Conservation (phyloP, 148 eudicot species). For the Diospyros kaki region DNA sequence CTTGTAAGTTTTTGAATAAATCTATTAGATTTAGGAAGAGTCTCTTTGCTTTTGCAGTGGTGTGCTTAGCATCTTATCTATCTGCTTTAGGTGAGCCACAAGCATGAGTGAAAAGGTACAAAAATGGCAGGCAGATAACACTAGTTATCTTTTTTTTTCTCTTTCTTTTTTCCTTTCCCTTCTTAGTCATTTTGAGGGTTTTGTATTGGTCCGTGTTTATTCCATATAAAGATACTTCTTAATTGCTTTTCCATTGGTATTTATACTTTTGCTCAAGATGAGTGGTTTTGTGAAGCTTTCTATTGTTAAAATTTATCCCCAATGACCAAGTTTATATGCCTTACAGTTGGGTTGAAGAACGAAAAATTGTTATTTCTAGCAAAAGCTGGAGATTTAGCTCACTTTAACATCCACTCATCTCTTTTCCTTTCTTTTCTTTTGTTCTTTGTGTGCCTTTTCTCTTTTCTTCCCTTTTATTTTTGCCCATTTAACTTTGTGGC, state of each 20-base stretch:
- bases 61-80: conserved; percentile 9
- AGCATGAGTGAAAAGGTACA: background rate
- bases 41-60: background rate
- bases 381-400: conserved; percentile 11
- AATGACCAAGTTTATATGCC: conserved; percentile 9
- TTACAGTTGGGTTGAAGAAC: conserved; percentile 3
- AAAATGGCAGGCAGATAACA: background rate
- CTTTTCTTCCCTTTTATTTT: conserved; percentile 2
- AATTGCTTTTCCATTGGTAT: background rate
- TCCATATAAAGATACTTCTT: background rate
- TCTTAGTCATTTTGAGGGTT: background rate
- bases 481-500: background rate
- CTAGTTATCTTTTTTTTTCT: background rate
- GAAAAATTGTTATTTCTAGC: conserved; percentile 1
- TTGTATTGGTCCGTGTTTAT: conserved; percentile 1
- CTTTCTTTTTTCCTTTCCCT: background rate
- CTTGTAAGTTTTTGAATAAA: background rate
- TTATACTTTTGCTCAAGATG: background rate
- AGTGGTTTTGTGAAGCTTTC: conserved; percentile 8
- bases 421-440: conserved; percentile 12
- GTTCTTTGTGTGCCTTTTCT: conserved; percentile 6
- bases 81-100: conserved; percentile 6
- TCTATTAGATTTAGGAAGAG: background rate
- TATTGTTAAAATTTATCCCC: background rate
- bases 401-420: conserved; percentile 23